phyloP scores from a whole-genome alignment of 495 filamentous ascomycete genomes.

The Durotheca rogersii region DNA sequence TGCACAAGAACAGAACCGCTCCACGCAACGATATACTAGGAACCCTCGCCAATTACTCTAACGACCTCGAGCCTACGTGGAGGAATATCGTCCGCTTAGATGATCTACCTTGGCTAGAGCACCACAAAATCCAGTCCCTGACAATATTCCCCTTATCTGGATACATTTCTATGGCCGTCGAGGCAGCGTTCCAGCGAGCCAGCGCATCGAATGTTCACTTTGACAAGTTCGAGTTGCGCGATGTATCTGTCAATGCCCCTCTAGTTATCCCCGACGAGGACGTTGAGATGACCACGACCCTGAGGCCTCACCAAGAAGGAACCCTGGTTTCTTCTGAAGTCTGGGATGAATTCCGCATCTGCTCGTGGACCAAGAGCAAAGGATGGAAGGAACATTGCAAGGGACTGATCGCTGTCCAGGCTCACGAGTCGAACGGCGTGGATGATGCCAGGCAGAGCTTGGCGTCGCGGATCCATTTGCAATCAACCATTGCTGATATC shows the following conservation, averaged over 20 bases:
- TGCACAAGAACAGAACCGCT: conserved; percentile 50
- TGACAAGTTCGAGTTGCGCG: conserved; percentile 46
- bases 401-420: conserved; percentile 42
- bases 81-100: conserved; percentile 50
- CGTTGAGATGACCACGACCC: conserved; percentile 44
- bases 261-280: conserved; percentile 53
- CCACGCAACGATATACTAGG: conserved; percentile 58
- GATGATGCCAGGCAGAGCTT: conserved; percentile 34
- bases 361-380: conserved; percentile 46
- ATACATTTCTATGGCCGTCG: conserved; percentile 58
- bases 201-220: conserved; percentile 27
- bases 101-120: conserved; percentile 56
- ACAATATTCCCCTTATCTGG: conserved; percentile 63
- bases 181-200: conserved; percentile 49
- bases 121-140: conserved; percentile 52
- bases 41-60: conserved; percentile 46
- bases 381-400: conserved; percentile 52
- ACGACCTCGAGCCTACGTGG: conserved; percentile 54
- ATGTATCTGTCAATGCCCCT: conserved; percentile 46
- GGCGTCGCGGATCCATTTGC: conserved; percentile 32
- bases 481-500: conserved; percentile 32
- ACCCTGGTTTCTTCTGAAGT: conserved; percentile 37
- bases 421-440: conserved; percentile 40
- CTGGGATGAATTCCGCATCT: conserved; percentile 51
- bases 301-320: conserved; percentile 43